Conservation (phyloP, 78 protist species). For the Dictyostelium firmibasis region DNA sequence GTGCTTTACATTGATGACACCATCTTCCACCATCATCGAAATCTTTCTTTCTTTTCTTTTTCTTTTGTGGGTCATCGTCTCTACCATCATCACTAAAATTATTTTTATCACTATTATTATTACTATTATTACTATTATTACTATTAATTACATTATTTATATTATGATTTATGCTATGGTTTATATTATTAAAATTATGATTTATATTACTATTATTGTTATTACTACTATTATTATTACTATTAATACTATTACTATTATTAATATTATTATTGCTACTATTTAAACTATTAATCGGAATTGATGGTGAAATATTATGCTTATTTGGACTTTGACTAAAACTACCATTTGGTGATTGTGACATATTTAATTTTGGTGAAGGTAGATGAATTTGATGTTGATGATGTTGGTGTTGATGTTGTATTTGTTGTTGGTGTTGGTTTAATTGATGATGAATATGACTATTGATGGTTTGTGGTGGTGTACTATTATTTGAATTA, state of each 20-base stretch:
- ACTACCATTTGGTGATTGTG: constrained; percentile 15
- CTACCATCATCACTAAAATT: not conserved
- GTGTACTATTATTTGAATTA: not conserved
- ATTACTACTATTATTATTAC: not conserved
- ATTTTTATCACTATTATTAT: not conserved
- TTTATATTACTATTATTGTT: not conserved
- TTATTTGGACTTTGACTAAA: not conserved
- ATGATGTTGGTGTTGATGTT: not conserved
- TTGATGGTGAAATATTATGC: not conserved
- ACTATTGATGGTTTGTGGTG: not conserved
- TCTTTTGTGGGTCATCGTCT: not conserved
- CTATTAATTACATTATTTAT: not conserved
- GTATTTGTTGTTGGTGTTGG: not conserved
- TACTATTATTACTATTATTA: not conserved
- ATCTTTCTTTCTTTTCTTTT: constrained; percentile 49
- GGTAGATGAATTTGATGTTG: not conserved
- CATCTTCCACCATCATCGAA: constrained; percentile 68
- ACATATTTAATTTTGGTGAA: constrained; percentile 8
- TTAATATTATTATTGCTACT: not conserved
- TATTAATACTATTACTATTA: not conserved
- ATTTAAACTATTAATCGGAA: not conserved
- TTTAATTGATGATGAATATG: not conserved
- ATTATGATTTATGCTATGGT: not conserved
- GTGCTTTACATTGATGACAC: constrained; percentile 81
- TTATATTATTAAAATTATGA: not conserved